Base-by-base conservation (phyloP, 306 rosid species). In the Rosa persica region DNA sequence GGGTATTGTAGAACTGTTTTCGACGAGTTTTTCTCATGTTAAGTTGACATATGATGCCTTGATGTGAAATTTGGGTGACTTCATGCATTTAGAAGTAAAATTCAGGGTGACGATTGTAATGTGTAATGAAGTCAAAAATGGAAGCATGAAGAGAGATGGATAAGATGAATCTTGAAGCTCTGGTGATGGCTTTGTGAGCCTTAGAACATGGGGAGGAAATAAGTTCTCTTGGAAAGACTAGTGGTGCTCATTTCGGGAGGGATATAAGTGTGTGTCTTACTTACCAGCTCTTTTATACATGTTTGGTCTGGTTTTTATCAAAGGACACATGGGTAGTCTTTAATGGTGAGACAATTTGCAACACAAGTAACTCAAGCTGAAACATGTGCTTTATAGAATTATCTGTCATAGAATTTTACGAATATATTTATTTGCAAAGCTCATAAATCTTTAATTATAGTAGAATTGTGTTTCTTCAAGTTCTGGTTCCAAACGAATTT, bases 301-400 rank as follows among this genome's bases (percentile, higher is more conserved):
- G 52, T 12, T 80, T 47, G 73, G 67, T 64, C 46, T 66, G 47
- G 71, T 66, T 66, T 75, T 78, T 78, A 36, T 49, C 81, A 73
- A 39, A 0, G 74, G 13, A 30, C 88, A 81, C 89, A 64, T 85
- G 84, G 82, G 80, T 48, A 79, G 83, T 70, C 70, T 69, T 76
- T 67, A 77, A 70, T 51, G 80, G 62, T 19, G 78, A 74, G 83
- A 88, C 83, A 86, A 66, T 82, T 79, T 60, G 72, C 12, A 55
- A 72, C 77, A 72, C 69, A 43, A 72, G 74, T 39, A 55, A 60
- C 16, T 61, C 49, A 19, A 83, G 38, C 46, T 62, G 66, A 75
- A 81, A 34, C 78, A 12, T 15, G 43, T 71, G 77, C 58, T 27
- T 70, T 27, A 62, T 60, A 38, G 67, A 66, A 39, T 34, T 76